Evolutionary conservation across 176 grass and related monocot genomes (phyloP), one percentile per base, ranked within the genome.

Genomic region (Hordeum marinum): DNA sequence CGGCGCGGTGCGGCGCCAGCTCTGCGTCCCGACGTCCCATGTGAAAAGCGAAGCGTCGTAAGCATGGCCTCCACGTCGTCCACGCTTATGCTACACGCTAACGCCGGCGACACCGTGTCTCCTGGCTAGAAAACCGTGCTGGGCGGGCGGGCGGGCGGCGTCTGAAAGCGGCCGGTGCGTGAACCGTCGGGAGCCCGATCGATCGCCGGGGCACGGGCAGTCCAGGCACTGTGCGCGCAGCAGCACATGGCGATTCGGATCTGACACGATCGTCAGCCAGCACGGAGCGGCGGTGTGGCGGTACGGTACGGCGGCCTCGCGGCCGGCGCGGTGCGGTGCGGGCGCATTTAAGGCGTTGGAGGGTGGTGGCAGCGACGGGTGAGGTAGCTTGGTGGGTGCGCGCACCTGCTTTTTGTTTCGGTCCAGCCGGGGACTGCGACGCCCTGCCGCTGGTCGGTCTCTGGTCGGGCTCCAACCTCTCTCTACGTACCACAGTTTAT

Each of bases 401-500:
- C 36, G 83, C 55, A 36, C 32, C 83, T 74, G 74, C 84, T 79
- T 86, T 90, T 83, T 72, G 79, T 72, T 64, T 89, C 88, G 84
- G 84, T 73, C 88, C 88, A 77, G 72, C 70, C 83, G 37, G 62
- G 76, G 87, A 89, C 87, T 83, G 68, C n/a, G 83, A 89, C 83
- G 79, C 76, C 63, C 72, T 34, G 83, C 83, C 88, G 88, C 57
- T 9, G 83, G 72, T 72, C 88, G 83, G 88, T 85, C 78, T 71
- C 54, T 45, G 71, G 78, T 78, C 83, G 71, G 81, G 55, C 12
- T 65, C 72, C 71, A 77, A 32, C 71, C 66, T 40, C 52, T 54
- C 17, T 54, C 39, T 40, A 55, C 18, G 52, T 55, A 40, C 48
- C 48, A 52, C 48, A 6, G 48, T 52, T 52, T 18, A 7, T 18